Evolutionary conservation across 2,329 filamentous ascomycete species (phyloP), one percentile per base, ranked within the genome.

Genomic region (Aureobasidium pullulans): DNA sequence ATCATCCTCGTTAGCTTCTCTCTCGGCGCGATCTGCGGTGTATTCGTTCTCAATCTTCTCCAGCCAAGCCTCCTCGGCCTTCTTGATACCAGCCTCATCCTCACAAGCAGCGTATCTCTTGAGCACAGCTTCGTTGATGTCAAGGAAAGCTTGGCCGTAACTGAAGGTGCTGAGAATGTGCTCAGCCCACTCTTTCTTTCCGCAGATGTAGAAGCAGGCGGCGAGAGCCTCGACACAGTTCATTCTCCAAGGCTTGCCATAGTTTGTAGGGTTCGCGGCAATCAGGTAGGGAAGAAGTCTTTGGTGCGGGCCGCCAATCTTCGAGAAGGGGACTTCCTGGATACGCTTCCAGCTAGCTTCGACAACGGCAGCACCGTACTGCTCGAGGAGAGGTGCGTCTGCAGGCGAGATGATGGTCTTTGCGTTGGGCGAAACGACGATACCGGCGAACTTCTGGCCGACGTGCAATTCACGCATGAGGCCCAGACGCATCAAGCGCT

Each of bases 331-430:
- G 5, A 99, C 86, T 73, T 99, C 94, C 49, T 88, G 81, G 7
- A 95, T 90, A 61, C 94, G 82, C 3, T 95, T 95, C 94, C 94
- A 99, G 28, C 90, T 96, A 70, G 92, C 96, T 76, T 99, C 94
- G 16, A 99, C 94, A 3, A 99, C 94, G 3, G 94, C 94, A 19
- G 92, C 93, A 64, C 94, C 94, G 70, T 89, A 89, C 72, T 91
- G 87, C 67, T 95, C 90, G 67, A 97, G 82, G 15, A 96, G 76
- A 52, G 88, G 85, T 60, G 79, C 79, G 74, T 99, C 94, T 54
- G 90, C 89, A 1, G 91, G 89, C 5, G 89, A 95, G 44, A 97
- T 73, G 15, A 91, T 84, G 60, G 81, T 84, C 71, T 95, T 96
- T 63, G 89, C 94, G 76, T 97, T 97, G 29, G 94, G 94, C 72